Evolutionary conservation across 2,329 filamentous ascomycete species (phyloP).

Genomic region (Coniochaeta pulveracea): DNA sequence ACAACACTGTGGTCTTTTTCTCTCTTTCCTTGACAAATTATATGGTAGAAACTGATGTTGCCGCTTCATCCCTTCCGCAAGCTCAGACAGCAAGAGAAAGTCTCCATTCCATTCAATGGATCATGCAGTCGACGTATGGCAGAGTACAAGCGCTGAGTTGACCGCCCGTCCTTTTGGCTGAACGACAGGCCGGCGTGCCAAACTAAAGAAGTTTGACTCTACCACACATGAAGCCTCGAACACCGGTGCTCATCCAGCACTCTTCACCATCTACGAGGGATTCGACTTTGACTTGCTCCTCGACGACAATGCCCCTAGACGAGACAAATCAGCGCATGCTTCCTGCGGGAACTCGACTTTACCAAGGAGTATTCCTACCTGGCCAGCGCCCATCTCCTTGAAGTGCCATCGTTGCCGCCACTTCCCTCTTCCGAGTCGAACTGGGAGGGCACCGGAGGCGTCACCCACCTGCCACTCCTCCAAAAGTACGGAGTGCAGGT

Average conservation of each 20-base stretch:
- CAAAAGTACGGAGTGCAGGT: conserved; percentile 75
- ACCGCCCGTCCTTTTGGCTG: too few species aligned
- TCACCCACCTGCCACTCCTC: conserved; percentile 64
- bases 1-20: too few species aligned
- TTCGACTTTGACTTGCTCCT: conserved; percentile 47
- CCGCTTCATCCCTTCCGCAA: too few species aligned
- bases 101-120: too few species aligned
- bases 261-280: conserved; percentile 61
- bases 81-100: too few species aligned
- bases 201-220: conserved; percentile 25
- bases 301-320: conserved; percentile 50
- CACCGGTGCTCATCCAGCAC: conserved; percentile 83
- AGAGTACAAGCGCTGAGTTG: too few species aligned
- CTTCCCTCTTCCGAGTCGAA: conserved; percentile 32
- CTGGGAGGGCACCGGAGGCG: conserved; percentile 49
- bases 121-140: too few species aligned
- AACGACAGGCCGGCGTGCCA: too few species aligned
- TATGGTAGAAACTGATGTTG: too few species aligned
- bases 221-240: conserved; percentile 61
- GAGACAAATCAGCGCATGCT: background rate
- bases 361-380: conserved; percentile 32
- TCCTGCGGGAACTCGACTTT: background rate
- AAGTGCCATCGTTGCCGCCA: conserved; percentile 76
- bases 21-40: too few species aligned
- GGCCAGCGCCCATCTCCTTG: conserved; percentile 71